These are phyloP conservation scores for Daucus carota DNA, from an alignment of 129 eudicot genomes.

Conservation along the genomic window DNA sequence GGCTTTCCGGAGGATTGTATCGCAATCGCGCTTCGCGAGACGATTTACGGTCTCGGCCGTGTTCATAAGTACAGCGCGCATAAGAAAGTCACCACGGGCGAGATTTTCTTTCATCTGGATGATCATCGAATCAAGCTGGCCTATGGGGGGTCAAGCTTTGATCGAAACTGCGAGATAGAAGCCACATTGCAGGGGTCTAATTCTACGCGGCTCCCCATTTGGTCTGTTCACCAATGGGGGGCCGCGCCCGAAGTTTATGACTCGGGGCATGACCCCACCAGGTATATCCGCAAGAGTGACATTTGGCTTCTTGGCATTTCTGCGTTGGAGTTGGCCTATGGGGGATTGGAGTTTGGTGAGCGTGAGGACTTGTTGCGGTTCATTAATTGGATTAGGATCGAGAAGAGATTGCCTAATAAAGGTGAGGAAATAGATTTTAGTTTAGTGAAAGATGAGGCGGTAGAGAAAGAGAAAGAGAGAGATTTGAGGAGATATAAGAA, in stretches of 20 bases:
- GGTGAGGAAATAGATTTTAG: not conserved
- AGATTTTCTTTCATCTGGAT: not conserved
- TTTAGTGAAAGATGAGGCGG: not conserved
- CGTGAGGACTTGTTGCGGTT: not conserved
- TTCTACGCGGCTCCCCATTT: not conserved
- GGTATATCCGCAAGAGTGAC: not conserved
- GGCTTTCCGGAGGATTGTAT: not conserved
- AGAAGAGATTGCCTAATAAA: not conserved
- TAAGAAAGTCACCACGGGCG: not conserved
- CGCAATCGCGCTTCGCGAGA: not conserved
- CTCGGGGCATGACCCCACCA: not conserved
- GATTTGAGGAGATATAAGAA: not conserved
- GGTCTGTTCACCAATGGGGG: slow-evolving; percentile 2
- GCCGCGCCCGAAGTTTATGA: not conserved
- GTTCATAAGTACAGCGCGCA: not conserved
- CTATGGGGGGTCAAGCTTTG: not conserved
- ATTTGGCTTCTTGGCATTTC: slow-evolving; percentile 1
- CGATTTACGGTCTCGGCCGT: not conserved
- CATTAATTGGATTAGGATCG: not conserved
- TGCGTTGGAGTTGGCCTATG: slow-evolving; percentile 1
- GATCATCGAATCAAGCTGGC: not conserved
- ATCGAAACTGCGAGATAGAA: not conserved
- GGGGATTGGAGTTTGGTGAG: not conserved
- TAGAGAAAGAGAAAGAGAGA: not conserved
- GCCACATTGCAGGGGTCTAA: not conserved